phyloP scores from a whole-genome alignment of 371 early-diverging fungal species.

The Mucor circinelloides region DNA sequence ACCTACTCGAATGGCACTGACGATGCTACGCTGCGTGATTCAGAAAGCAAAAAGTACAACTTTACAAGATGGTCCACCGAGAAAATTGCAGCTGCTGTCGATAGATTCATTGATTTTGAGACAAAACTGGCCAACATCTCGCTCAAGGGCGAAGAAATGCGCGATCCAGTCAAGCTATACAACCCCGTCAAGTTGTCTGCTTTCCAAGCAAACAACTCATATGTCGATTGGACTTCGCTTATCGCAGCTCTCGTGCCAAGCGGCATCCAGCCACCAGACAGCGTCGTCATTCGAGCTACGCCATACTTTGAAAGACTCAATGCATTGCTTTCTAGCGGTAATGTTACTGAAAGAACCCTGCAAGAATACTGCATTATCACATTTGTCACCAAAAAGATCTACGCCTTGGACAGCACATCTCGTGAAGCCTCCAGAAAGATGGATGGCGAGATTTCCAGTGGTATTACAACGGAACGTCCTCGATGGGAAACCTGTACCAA shows the following conservation, averaged over 20 bases:
- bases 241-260: conserved; percentile 1
- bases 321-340: not conserved
- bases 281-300: conserved; percentile 14
- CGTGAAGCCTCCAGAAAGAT: conserved; percentile 19
- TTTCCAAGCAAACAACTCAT: conserved; percentile 32
- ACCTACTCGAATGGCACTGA: conserved; percentile 1
- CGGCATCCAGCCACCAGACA: not conserved
- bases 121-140: conserved; percentile 41
- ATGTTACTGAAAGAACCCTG: not conserved
- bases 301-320: conserved; percentile 8
- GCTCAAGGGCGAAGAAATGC: conserved; percentile 43
- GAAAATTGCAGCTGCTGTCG: conserved; percentile 30
- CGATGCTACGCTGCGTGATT: not conserved
- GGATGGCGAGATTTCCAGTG: conserved; percentile 26
- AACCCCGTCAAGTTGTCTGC: conserved; percentile 47
- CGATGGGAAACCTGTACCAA: conserved; percentile 56
- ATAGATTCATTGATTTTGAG: conserved; percentile 53
- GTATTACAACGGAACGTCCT: conserved; percentile 36
- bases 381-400: not conserved
- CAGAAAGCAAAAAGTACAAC: conserved; percentile 11
- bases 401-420: conserved; percentile 22
- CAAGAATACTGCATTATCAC: conserved; percentile 22
- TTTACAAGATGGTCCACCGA: conserved; percentile 11
- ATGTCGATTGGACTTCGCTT: conserved; percentile 36
- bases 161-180: conserved; percentile 54